These are phyloP conservation scores for Saturnispora ahearnii DNA, from an alignment of 805 yeast genomes.

Conservation along the genomic window DNA sequence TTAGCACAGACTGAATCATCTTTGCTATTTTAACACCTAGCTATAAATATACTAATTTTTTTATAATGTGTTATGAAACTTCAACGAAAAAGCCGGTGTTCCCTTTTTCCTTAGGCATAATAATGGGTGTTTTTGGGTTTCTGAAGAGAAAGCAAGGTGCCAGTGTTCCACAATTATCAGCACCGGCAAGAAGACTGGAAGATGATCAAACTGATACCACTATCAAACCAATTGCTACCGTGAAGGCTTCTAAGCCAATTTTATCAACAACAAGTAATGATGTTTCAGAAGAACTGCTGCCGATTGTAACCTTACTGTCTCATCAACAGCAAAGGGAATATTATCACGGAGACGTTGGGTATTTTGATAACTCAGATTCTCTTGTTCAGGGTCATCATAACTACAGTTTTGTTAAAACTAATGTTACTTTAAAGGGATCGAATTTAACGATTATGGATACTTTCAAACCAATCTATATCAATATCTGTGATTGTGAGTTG, in stretches of 20 bases:
- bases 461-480: slow-evolving; percentile 41
- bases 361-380: slow-evolving; percentile 5
- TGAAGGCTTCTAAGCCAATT: neutral
- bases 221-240: too few species aligned
- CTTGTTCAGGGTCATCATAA: neutral
- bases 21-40: neutral
- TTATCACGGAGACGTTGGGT: slow-evolving; percentile 11
- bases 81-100: neutral
- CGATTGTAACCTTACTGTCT: slow-evolving; percentile 59
- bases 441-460: slow-evolving; percentile 39
- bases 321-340: slow-evolving; percentile 66
- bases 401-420: slow-evolving; percentile 20
- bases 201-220: too few species aligned
- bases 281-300: slow-evolving; percentile 52
- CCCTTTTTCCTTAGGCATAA: neutral
- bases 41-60: too few species aligned
- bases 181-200: neutral
- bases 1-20: slow-evolving; percentile 25
- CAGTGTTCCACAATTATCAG: neutral
- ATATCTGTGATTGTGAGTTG: slow-evolving; percentile 38
- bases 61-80: too few species aligned
- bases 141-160: neutral
- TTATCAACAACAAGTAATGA: neutral
- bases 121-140: slow-evolving; percentile 6
- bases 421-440: slow-evolving; percentile 36